A percentile compares a stretch with the other conserved stretches of the same genome.
phyloP scores from a whole-genome alignment of 176 grass and related monocot genomes.

The Elaeis guineensis region DNA sequence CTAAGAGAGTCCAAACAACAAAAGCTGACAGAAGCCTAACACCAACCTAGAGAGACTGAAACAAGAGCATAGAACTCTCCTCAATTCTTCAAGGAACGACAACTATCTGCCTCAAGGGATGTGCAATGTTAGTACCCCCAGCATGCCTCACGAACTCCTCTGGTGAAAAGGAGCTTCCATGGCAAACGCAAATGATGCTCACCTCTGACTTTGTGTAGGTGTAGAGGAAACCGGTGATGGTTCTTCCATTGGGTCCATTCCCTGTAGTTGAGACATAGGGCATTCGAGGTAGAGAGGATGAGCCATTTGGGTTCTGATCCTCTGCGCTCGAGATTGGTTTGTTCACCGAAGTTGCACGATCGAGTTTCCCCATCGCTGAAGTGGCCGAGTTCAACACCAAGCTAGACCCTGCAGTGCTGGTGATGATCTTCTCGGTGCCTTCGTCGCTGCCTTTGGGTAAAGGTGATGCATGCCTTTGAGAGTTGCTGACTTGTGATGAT shows the following conservation, averaged over 20 bases:
- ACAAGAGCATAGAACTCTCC: too few species aligned
- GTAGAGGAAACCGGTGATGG: neutral
- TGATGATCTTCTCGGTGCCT: neutral
- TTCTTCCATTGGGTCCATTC: neutral
- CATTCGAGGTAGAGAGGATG: neutral
- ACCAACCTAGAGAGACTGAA: too few species aligned
- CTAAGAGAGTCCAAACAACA: too few species aligned
- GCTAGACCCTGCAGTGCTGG: neutral
- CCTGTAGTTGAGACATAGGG: slow-evolving; percentile 12
- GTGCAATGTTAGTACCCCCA: neutral
- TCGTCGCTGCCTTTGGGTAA: too few species aligned
- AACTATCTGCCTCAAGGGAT: neutral
- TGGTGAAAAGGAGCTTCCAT: neutral
- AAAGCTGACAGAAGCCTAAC: too few species aligned
- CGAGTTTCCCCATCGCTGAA: neutral
- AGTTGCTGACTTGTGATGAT: too few species aligned
- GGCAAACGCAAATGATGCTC: neutral
- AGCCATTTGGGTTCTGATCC: too few species aligned
- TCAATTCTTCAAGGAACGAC: neutral
- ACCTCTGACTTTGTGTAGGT: neutral
- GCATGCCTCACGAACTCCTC: neutral
- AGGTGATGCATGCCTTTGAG: too few species aligned
- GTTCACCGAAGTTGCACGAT: neutral
- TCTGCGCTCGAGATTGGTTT: neutral
- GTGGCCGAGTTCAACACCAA: neutral